A percentile compares a stretch with the other conserved stretches of the same genome.
Conservation (phyloP, 2,329 filamentous ascomycete species). For the Pseudogymnoascus sp. region DNA sequence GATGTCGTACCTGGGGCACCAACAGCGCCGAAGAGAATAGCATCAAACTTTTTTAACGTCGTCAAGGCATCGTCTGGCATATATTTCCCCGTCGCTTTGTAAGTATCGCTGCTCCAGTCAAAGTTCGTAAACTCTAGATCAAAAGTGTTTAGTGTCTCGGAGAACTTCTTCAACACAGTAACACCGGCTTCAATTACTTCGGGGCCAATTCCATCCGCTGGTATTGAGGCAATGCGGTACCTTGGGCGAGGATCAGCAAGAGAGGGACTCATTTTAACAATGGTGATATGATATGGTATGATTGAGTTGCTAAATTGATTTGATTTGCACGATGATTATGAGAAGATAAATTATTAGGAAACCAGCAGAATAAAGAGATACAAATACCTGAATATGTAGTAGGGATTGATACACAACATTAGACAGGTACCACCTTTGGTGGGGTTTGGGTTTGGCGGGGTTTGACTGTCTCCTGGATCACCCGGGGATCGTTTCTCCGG, state of each 20-base stretch:
- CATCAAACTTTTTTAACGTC: constrained; percentile 47
- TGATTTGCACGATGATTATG: neutral
- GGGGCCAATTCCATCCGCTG: constrained; percentile 56
- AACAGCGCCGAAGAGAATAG: constrained; percentile 54
- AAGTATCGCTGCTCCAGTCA: constrained; percentile 53
- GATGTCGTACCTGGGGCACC: constrained; percentile 43
- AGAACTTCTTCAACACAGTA: constrained; percentile 50
- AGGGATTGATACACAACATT: neutral
- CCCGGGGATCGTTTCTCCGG: neutral
- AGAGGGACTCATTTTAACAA: constrained; percentile 8
- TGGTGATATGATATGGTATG: neutral
- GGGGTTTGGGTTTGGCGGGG: neutral
- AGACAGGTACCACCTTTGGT: neutral
- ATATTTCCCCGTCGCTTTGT: constrained; percentile 52
- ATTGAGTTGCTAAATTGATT: neutral
- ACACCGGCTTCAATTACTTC: constrained; percentile 58
- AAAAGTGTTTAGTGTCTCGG: constrained; percentile 48
- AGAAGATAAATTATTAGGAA: neutral
- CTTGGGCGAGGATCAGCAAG: neutral
- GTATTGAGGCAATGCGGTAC: constrained; percentile 52
- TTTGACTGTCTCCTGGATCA: neutral
- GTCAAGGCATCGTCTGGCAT: constrained; percentile 52
- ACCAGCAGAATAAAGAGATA: neutral
- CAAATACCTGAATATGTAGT: neutral
- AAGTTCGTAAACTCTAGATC: constrained; percentile 52